Evolutionary conservation across 2,329 filamentous ascomycete genomes (phyloP).

Genomic region (Trichophyton benhamiae): DNA sequence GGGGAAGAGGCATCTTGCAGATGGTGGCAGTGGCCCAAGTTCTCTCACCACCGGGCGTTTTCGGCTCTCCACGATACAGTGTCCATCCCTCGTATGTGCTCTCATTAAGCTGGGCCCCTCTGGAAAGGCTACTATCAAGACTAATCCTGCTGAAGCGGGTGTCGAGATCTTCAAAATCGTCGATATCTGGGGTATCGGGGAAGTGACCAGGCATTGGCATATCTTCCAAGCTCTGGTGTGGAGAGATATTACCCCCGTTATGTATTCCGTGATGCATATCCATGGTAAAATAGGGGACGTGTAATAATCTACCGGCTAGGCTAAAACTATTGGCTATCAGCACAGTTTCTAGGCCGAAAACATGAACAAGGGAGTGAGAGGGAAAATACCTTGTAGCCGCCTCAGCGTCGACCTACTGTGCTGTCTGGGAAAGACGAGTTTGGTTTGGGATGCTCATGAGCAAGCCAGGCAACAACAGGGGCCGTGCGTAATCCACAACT

Average conservation of each 20-base stretch:
- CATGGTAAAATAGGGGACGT: not conserved
- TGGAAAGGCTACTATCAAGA: conserved; percentile 4
- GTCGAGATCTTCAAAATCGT: conserved; percentile 8
- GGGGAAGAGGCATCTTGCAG: conserved; percentile 22
- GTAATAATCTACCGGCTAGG: too few species aligned
- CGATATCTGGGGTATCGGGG: not conserved
- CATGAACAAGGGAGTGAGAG: too few species aligned
- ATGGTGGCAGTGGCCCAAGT: conserved; percentile 23
- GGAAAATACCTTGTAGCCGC: too few species aligned
- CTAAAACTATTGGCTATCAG: not conserved
- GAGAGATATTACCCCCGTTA: not conserved
- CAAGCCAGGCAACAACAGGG: not conserved
- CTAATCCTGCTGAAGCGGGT: conserved; percentile 8
- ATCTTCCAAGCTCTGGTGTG: not conserved
- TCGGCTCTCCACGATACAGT: conserved; percentile 24
- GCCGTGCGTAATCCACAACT: not conserved
- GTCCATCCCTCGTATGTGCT: conserved; percentile 24
- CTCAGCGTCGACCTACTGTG: too few species aligned
- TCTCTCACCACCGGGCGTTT: conserved; percentile 19
- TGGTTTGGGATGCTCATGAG: too few species aligned
- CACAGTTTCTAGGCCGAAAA: not conserved
- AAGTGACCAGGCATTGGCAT: not conserved
- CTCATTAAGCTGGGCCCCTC: not conserved
- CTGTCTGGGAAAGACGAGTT: too few species aligned
- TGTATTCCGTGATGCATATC: not conserved